Conservation (phyloP, 495 filamentous ascomycete species). For the Zalerion maritima region DNA sequence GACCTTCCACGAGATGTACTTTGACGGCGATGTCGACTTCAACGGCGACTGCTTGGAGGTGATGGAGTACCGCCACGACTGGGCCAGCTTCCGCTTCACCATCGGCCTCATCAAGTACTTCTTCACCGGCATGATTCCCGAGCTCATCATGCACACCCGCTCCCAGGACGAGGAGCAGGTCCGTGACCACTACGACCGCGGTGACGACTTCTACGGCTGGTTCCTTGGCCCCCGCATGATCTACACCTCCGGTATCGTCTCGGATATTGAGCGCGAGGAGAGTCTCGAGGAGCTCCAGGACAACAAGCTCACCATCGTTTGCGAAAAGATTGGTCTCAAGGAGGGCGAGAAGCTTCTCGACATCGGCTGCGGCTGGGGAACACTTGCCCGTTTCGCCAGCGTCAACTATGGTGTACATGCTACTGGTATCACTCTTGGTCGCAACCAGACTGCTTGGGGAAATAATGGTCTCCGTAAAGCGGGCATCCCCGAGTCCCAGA, state of each 20-base stretch:
- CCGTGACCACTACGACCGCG: conserved; percentile 74
- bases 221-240: conserved; percentile 86
- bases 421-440: conserved; percentile 68
- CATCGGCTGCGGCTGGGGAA: conserved; percentile 82
- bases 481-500: conserved; percentile 55
- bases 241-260: conserved; percentile 74
- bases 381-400: conserved; percentile 64
- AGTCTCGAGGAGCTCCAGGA: conserved; percentile 74
- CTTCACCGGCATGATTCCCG: conserved; percentile 55
- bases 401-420: conserved; percentile 63
- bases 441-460: conserved; percentile 76
- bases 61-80: conserved; percentile 75
- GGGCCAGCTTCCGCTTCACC: conserved; percentile 74
- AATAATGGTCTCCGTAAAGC: conserved; percentile 57
- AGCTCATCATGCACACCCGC: conserved; percentile 65
- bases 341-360: conserved; percentile 60
- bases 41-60: conserved; percentile 70
- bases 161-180: conserved; percentile 81
- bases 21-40: conserved; percentile 72
- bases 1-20: conserved; percentile 84
- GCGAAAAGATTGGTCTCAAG: conserved; percentile 68
- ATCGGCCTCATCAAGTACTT: conserved; percentile 52
- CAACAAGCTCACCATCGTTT: conserved; percentile 76
- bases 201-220: conserved; percentile 82
- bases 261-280: conserved; percentile 60